Percentiles rank a stretch among this genome's conserved stretches.
phyloP scores from a whole-genome alignment of 371 early-diverging fungal genomes.

The Mucor racemosus region DNA sequence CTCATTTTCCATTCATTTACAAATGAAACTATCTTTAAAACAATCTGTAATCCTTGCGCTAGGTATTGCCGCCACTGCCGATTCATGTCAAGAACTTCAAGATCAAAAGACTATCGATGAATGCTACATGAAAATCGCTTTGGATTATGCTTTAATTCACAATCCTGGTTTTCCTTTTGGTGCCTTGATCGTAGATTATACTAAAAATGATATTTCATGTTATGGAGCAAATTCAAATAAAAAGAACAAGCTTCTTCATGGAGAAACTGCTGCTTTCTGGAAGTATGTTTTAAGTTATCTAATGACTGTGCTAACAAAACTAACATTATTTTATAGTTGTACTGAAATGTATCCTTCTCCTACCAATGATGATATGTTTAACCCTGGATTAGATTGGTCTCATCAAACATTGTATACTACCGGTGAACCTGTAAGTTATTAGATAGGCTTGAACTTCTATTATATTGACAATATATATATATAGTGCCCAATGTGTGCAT shows the following conservation, averaged over 20 bases:
- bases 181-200: constrained; percentile 42
- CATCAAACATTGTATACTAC: constrained; percentile 45
- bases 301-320: background rate
- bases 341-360: constrained; percentile 45
- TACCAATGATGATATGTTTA: constrained; percentile 33
- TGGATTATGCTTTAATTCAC: constrained; percentile 37
- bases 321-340: constrained; percentile 25
- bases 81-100: constrained; percentile 2
- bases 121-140: constrained; percentile 40
- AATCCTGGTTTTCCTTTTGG: constrained; percentile 39
- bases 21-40: background rate
- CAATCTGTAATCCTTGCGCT: background rate
- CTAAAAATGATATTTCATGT: constrained; percentile 39
- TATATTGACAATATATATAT: background rate
- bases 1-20: background rate
- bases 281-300: constrained; percentile 22
- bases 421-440: constrained; percentile 37
- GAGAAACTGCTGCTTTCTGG: constrained; percentile 46
- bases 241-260: constrained; percentile 40
- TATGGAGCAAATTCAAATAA: constrained; percentile 40
- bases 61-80: background rate
- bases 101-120: constrained; percentile 27
- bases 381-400: constrained; percentile 42
- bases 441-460: too few relatives aligned
- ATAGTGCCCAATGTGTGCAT: constrained; percentile 46